Conservation (phyloP, 768 basidiomycete species). For the Boletus rex-veris region DNA sequence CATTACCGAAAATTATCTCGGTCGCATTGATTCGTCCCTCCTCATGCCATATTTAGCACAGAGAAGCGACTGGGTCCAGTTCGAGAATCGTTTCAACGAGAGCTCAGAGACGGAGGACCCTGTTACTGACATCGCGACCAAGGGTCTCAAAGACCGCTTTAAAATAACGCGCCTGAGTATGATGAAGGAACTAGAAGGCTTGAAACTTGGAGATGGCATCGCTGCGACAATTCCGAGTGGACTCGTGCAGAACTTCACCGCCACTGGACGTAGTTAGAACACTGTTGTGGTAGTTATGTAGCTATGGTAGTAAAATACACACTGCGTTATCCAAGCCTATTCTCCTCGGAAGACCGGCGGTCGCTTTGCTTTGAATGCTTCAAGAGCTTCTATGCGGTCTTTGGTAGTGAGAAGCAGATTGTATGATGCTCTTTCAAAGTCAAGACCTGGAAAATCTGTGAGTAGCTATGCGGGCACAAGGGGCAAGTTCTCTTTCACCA, state of each 20-base stretch:
- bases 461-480: neutral
- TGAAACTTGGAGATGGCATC: conserved; percentile 58
- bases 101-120: conserved; percentile 42
- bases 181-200: conserved; percentile 80
- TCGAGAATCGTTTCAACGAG: conserved; percentile 78
- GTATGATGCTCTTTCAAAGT: conserved; percentile 85
- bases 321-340: conserved; percentile 32
- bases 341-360: conserved; percentile 77
- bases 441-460: conserved; percentile 54
- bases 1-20: conserved; percentile 91
- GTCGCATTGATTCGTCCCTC: conserved; percentile 81
- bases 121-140: conserved; percentile 37
- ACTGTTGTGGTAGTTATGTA: neutral
- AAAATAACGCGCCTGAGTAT: conserved; percentile 70
- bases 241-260: conserved; percentile 52
- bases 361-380: conserved; percentile 85
- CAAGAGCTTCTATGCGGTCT: conserved; percentile 80
- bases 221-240: conserved; percentile 57
- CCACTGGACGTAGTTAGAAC: conserved; percentile 43
- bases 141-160: conserved; percentile 53
- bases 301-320: conserved; percentile 1
- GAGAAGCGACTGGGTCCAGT: conserved; percentile 87
- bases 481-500: conserved; percentile 36
- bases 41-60: conserved; percentile 89
- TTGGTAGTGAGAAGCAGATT: conserved; percentile 69